Base-by-base conservation (phyloP, 2,329 filamentous ascomycete species). In the Alternaria conjuncta region DNA sequence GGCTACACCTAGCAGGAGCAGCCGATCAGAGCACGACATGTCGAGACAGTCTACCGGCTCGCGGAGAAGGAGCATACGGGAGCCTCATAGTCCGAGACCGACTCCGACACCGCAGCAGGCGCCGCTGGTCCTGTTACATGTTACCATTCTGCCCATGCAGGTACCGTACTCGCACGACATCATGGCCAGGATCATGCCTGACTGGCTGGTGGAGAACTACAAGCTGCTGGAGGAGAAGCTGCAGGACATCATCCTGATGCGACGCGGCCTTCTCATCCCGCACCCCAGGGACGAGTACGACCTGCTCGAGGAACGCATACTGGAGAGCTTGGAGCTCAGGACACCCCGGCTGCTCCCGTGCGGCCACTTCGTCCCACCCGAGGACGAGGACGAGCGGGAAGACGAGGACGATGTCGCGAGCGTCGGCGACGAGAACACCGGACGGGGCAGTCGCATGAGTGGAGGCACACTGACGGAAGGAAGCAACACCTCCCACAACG, bases 231-330 rank as follows among this genome's bases (percentile, higher is more conserved):
- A 90, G 67, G 89, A 92, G 57, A 90, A 91, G 62, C 84, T 92
- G 5, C 88, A 88, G 2, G 91, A 93, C 55, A 92, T 91, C 0
- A 88, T 94, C 12, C 65, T 81, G 11, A 85, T 92, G 67, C 87
- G 92, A 74, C 86, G 92, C 21, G 92, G 91, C 3, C 85, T 96
- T 32, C 82, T 96, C 46, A 85, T 96, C 8, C 88, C 91, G 2
- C 93, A 96, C 75, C 92, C 92, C 1, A 88, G 92, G 69, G 90
- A 90, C 60, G 92, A 94, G 76, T 95, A 92, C 72, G 92, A 94
- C 77, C 81, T 93, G 60, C 85, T 96, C 0, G 91, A 95, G 79
- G 92, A 94, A 80, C 85, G 92, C 26, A 83, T 95, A 32, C 82
- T 94, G 3, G 92, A 94, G 78, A 89, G 90, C 2, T 80, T 94